Evolutionary conservation across 2,329 filamentous ascomycete species (phyloP).

Genomic region (Ceratocystis cacaofunesta): DNA sequence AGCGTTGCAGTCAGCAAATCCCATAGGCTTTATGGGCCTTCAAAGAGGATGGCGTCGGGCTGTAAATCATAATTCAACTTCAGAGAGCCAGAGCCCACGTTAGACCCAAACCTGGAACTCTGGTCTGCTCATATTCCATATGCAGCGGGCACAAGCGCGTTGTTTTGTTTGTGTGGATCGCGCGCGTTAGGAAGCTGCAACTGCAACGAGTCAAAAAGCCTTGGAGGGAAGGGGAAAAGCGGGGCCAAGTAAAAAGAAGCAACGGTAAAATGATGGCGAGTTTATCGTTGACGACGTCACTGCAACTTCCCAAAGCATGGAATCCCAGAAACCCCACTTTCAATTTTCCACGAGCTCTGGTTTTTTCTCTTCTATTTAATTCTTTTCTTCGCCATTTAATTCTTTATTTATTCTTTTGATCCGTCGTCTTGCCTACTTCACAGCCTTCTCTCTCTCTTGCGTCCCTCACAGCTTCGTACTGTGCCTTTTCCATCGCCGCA

Average conservation of each 20-base stretch:
- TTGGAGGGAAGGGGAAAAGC: neutral
- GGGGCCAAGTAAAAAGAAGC: neutral
- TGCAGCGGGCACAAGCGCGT: too few species aligned
- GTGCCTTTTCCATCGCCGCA: neutral
- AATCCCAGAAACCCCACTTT: conserved; percentile 1
- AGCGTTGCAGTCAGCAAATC: too few species aligned
- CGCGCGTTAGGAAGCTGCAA: neutral
- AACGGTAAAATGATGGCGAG: neutral
- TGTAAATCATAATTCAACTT: too few species aligned
- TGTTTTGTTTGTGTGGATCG: neutral
- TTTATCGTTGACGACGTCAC: neutral
- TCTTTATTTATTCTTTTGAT: neutral
- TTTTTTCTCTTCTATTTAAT: neutral
- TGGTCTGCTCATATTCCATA: too few species aligned
- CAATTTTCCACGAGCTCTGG: neutral
- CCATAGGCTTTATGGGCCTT: too few species aligned
- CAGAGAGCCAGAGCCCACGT: too few species aligned
- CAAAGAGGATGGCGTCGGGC: too few species aligned
- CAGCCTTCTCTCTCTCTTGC: neutral
- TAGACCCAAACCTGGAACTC: too few species aligned
- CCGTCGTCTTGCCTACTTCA: neutral
- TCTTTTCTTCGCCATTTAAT: neutral
- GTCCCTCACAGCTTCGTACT: neutral
- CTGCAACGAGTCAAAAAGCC: neutral
- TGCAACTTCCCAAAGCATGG: neutral